phyloP scores from a whole-genome alignment of 1,284 basidiomycete genomes.

The Ganoderma sinense region DNA sequence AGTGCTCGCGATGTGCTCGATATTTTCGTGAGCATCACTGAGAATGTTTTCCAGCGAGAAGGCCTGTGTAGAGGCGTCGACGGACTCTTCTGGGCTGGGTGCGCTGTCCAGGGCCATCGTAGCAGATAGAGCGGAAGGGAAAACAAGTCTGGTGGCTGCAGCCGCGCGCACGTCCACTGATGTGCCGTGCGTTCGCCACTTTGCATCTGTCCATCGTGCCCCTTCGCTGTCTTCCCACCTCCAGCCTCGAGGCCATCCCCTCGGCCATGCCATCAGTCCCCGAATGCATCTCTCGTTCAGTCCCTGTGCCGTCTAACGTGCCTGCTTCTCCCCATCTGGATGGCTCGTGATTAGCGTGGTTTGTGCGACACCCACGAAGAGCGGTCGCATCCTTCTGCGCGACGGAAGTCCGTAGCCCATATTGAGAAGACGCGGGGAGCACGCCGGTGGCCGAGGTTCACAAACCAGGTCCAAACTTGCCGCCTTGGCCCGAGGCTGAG shows the following conservation, averaged over 20 bases:
- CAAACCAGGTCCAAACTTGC: not conserved
- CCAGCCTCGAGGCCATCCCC: not conserved
- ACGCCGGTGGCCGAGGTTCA: conserved; percentile 4
- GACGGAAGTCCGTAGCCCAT: not conserved
- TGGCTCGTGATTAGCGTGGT: not conserved
- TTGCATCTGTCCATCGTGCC: not conserved
- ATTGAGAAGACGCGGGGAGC: not conserved
- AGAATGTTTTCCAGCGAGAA: conserved; percentile 77
- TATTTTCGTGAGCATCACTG: conserved; percentile 60
- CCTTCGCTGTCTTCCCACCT: not conserved
- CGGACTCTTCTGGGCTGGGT: conserved; percentile 17
- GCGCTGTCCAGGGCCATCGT: conserved; percentile 29
- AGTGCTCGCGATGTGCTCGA: conserved; percentile 57
- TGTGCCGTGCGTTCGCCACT: not conserved
- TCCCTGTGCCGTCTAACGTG: not conserved
- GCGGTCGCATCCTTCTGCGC: not conserved
- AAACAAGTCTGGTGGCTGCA: conserved; percentile 18
- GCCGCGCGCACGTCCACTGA: conserved; percentile 18
- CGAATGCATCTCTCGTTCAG: not conserved
- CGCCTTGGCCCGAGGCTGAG: not conserved
- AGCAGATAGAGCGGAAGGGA: conserved; percentile 13
- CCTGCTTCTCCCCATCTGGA: not conserved
- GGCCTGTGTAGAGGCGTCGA: conserved; percentile 15
- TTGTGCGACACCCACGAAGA: not conserved
- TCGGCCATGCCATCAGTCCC: conserved; percentile 1